Base-by-base conservation (phyloP, 2,329 filamentous ascomycete species). In the Scolecobasidium constrictum region DNA sequence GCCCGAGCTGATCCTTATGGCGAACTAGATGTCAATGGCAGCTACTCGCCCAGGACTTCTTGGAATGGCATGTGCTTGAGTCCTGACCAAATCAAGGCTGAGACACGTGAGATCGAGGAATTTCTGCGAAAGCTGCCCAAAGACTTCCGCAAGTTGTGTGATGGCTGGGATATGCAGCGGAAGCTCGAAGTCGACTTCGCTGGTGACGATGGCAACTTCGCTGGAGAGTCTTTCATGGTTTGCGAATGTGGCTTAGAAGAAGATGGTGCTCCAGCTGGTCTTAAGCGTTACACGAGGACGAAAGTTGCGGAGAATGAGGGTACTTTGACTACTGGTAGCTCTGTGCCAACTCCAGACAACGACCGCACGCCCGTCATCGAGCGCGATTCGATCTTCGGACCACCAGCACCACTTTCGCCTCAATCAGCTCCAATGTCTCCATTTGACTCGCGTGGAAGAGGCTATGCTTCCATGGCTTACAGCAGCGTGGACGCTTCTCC, bases 101-200 rank as follows among this genome's bases (percentile, higher is more conserved):
- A 94, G 58, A 86, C 86, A 1, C 73, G 73, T 38, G 86, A 93
- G 58, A 86, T 94, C 42, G 83, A 94, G 52, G 75, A 72, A 34
- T 93, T 83, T 50, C 60, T 93, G 15, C 68, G 67, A 0, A 78
- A 82, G 52, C 80, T 77, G 50, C 88, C 90, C 3, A 74, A 77
- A 33, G 77, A 93, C 51, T 94, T 94, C 58, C 78, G 81, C 17
- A 81, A 79, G 53, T 68, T 77, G 1, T 96, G 84, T 54, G 67
- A 83, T 45, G 83, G 83, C 2, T 96, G 92, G 90, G 85, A 96
- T 54, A 96, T 96, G 88, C 78, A 78, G 42, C 77, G 87, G 47
- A 78, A 69, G 48, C 66, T 96, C 3, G 82, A 92, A 53, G 86
- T 94, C 2, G 92, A 98, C 56, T 96, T 95, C 62, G 83, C 83